phyloP scores from a whole-genome alignment of 2,329 filamentous ascomycete species.

The Trichophyton simii region DNA sequence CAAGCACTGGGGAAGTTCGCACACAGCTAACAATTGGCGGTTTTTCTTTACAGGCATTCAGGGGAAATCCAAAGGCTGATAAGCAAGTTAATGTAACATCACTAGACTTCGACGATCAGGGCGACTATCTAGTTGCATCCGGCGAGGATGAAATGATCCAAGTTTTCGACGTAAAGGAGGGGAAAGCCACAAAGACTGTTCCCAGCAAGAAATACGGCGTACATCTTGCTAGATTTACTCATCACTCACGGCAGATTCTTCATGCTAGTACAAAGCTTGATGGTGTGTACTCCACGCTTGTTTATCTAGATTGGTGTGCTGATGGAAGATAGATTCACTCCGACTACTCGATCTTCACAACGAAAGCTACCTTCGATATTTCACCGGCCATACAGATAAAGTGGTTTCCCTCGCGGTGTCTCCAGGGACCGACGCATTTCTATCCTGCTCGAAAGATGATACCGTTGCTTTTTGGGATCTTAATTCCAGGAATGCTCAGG shows the following conservation, averaged over 20 bases:
- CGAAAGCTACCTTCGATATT: slow-evolving; percentile 93
- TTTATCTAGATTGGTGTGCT: background rate
- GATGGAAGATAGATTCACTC: slow-evolving; percentile 54
- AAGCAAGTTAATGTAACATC: slow-evolving; percentile 58
- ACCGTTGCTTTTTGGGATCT: slow-evolving; percentile 87
- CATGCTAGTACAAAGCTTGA: slow-evolving; percentile 95
- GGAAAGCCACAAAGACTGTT: slow-evolving; percentile 74
- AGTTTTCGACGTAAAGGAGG: slow-evolving; percentile 86
- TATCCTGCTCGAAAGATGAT: slow-evolving; percentile 83
- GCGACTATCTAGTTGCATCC: slow-evolving; percentile 80
- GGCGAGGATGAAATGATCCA: slow-evolving; percentile 92
- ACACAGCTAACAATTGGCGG: slow-evolving; percentile 1
- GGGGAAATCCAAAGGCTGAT: slow-evolving; percentile 26
- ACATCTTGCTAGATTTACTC: slow-evolving; percentile 86
- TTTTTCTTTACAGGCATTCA: slow-evolving; percentile 19
- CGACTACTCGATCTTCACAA: slow-evolving; percentile 80
- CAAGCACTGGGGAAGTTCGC: background rate
- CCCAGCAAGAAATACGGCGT: slow-evolving; percentile 95
- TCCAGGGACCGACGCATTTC: slow-evolving; percentile 77
- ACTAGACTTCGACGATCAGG: slow-evolving; percentile 90
- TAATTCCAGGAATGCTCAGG: slow-evolving; percentile 64
- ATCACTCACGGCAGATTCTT: slow-evolving; percentile 79
- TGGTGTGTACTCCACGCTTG: slow-evolving; percentile 37
- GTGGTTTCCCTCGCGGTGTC: slow-evolving; percentile 78
- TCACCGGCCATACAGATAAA: slow-evolving; percentile 71